Evolutionary conservation across 179 eudicot genomes (phyloP).

Genomic region (Silene coronaria): DNA sequence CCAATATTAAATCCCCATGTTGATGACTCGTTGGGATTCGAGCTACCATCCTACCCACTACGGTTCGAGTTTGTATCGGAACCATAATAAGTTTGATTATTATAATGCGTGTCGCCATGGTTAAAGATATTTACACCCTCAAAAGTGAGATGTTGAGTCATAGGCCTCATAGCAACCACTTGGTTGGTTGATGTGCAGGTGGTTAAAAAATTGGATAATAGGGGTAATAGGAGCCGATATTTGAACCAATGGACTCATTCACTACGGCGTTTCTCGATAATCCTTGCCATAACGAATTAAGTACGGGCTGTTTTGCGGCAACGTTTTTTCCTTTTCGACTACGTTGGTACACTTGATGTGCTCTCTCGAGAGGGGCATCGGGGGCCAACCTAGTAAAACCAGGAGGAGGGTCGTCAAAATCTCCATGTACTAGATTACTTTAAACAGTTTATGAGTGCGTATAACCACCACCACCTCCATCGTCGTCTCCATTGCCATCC

Average conservation of each 20-base stretch:
- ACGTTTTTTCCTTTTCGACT: background rate
- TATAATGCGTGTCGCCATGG: background rate
- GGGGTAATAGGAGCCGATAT: background rate
- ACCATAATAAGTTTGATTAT: background rate
- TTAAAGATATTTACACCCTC: background rate
- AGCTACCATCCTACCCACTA: background rate
- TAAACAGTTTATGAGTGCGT: background rate
- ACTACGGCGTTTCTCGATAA: background rate
- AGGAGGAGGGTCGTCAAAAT: background rate
- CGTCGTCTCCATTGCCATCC: background rate
- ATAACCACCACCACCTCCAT: background rate
- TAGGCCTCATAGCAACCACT: background rate
- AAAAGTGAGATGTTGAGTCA: background rate
- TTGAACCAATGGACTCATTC: background rate
- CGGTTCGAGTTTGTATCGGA: background rate
- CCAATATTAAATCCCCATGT: background rate
- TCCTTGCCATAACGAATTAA: no score
- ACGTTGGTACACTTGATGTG: background rate
- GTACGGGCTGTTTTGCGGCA: background rate
- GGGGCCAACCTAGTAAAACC: background rate
- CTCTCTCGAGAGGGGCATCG: background rate
- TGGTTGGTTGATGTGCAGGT: background rate
- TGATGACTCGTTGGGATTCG: background rate
- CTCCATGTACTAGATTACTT: no score
- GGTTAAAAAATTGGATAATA: background rate